Evolutionary conservation across 768 basidiomycete genomes (phyloP).

Genomic region (Panaeolus papilionaceus): DNA sequence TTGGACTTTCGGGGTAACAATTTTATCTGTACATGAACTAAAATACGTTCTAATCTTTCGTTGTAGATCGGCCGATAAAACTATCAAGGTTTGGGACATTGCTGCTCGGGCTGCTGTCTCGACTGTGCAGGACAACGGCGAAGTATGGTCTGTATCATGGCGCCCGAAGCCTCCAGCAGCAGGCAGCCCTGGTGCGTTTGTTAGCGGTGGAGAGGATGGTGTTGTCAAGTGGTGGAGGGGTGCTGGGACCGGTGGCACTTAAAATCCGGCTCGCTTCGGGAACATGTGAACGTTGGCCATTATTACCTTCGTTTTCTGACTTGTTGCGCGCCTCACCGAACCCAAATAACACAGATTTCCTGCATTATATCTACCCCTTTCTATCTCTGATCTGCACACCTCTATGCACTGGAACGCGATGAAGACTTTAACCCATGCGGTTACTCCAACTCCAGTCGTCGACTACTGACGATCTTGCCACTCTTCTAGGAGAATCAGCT

Average conservation of each 20-base stretch:
- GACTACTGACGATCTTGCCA: neutral
- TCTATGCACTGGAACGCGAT: neutral
- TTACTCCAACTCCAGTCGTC: neutral
- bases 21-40: slow-evolving; percentile 10
- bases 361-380: neutral
- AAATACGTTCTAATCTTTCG: slow-evolving; percentile 15
- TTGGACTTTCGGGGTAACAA: slow-evolving; percentile 81
- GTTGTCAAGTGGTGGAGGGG: slow-evolving; percentile 79
- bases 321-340: slow-evolving; percentile 14
- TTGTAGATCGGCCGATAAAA: slow-evolving; percentile 81
- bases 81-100: slow-evolving; percentile 88
- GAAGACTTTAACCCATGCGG: neutral
- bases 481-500: neutral
- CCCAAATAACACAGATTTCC: slow-evolving; percentile 12
- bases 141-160: slow-evolving; percentile 89
- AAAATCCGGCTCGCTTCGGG: neutral
- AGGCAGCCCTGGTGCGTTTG: slow-evolving; percentile 68
- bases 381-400: slow-evolving; percentile 7
- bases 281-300: slow-evolving; percentile 12
- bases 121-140: slow-evolving; percentile 78
- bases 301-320: slow-evolving; percentile 11
- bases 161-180: slow-evolving; percentile 62
- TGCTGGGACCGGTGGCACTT: slow-evolving; percentile 51
- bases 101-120: slow-evolving; percentile 75
- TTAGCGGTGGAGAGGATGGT: slow-evolving; percentile 80